Percentiles rank a stretch among this genome's conserved stretches.
Evolutionary conservation across 371 early-diverging fungal genomes (phyloP).

Genomic region (Blastocladiella emersonii): DNA sequence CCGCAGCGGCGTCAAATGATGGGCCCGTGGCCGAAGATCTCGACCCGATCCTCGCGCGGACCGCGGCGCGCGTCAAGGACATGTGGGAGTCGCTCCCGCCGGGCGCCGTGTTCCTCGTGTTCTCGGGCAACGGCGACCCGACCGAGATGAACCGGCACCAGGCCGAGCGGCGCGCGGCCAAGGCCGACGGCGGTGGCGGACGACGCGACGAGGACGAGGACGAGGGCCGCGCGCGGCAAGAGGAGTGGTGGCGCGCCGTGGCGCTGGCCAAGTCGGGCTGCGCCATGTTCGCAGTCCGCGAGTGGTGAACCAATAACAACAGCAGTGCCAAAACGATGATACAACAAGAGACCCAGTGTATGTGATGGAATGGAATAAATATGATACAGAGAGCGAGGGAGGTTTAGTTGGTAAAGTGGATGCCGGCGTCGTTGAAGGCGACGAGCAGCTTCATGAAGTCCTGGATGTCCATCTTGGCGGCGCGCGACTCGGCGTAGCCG

Average conservation of each 20-base stretch:
- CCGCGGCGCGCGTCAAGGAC: not conserved
- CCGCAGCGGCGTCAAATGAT: not conserved
- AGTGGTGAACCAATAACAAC: too few species aligned
- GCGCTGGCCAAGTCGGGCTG: not conserved
- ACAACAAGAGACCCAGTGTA: too few species aligned
- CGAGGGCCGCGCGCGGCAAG: too few species aligned
- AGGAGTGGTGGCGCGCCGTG: not conserved
- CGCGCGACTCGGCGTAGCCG: constrained; percentile 61
- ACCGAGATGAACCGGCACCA: not conserved
- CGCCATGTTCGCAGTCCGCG: not conserved
- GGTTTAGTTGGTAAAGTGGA: constrained; percentile 9
- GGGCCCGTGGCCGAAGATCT: not conserved
- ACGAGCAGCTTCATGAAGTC: constrained; percentile 52
- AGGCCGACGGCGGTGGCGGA: not conserved
- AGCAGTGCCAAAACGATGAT: too few species aligned
- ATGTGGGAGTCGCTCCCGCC: not conserved
- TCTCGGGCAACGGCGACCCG: not conserved
- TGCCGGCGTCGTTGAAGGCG: constrained; percentile 4
- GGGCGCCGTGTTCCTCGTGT: not conserved
- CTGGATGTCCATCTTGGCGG: constrained; percentile 81
- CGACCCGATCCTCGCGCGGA: too few species aligned
- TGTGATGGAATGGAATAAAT: too few species aligned
- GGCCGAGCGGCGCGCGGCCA: not conserved
- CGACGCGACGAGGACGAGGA: not conserved
- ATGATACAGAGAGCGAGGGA: too few species aligned